Evolutionary conservation across 2,329 filamentous ascomycete genomes (phyloP).

Genomic region (Escovopsis sp.): DNA sequence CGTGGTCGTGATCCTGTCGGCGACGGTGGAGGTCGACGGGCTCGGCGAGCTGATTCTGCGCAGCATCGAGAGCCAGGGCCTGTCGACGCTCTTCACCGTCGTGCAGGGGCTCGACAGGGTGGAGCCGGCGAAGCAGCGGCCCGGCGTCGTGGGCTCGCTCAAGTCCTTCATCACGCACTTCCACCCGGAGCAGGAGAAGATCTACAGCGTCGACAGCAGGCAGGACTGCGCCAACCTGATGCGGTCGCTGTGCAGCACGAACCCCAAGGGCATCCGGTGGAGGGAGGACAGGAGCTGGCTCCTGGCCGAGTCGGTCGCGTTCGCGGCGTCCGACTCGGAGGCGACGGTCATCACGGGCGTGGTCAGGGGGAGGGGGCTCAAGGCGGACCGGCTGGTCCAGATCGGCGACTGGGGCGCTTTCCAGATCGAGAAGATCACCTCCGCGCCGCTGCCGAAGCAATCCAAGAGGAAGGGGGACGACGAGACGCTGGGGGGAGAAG

Average conservation of each 20-base stretch:
- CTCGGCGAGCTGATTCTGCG: conserved; percentile 74
- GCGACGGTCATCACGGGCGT: conserved; percentile 68
- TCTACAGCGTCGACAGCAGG: conserved; percentile 74
- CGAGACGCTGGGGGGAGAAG: conserved; percentile 25
- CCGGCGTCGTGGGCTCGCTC: conserved; percentile 64
- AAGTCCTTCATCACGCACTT: conserved; percentile 92
- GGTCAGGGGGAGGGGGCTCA: conserved; percentile 72
- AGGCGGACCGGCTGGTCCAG: conserved; percentile 80
- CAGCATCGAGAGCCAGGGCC: conserved; percentile 81
- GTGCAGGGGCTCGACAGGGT: conserved; percentile 68
- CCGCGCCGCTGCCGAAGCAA: conserved; percentile 51
- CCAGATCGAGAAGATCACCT: conserved; percentile 77
- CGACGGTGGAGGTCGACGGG: conserved; percentile 69
- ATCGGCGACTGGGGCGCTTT: conserved; percentile 90
- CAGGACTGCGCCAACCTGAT: conserved; percentile 88
- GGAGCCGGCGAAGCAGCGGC: conserved; percentile 64
- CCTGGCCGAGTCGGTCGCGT: conserved; percentile 69
- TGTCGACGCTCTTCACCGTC: conserved; percentile 80
- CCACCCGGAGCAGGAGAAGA: conserved; percentile 80
- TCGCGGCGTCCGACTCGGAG: conserved; percentile 45
- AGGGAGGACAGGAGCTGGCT: conserved; percentile 93
- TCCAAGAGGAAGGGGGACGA: conserved; percentile 30
- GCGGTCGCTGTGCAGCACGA: conserved; percentile 78
- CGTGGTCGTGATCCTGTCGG: conserved; percentile 72
- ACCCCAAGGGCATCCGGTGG: conserved; percentile 90